Evolutionary conservation across 345 rosid species (phyloP), one percentile per base, ranked within the genome.

Genomic region (Linum usitatissimum): DNA sequence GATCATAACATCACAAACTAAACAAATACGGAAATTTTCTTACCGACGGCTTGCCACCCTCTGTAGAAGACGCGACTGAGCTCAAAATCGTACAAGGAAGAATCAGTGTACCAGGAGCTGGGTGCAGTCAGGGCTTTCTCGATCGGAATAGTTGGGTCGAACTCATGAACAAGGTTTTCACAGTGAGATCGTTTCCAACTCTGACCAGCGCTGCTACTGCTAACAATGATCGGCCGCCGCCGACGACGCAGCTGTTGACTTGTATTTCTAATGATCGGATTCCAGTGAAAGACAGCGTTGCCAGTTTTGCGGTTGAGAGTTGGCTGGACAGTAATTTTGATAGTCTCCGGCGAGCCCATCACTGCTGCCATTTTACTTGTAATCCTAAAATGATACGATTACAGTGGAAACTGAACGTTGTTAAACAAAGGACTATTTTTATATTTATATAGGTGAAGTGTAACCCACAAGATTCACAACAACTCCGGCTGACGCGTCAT

Each of bases 11-110:
- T 23, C 30, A 13, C 28, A 18, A 23, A 23, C 28, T 2, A 2
- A 23, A 23, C 1, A 23, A 23, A 23, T 2, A 23, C 28, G 38
- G 51, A 56, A 75, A n/a, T n/a, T n/a, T n/a, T n/a, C 85, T 49
- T 61, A 91, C 96, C 95, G 61, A 91, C 87, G 4, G 83, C 90
- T 71, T 83, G 90, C 96, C 98, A 91, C 59, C 92, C 92, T 72
- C 78, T 76, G 66, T 77, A 82, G 80, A 91, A 91, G 80, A 91
- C 77, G 13, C 72, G 81, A 57, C 79, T 74, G 64, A 91, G 81
- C 70, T 86, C 98, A 20, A 71, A 68, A 55, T 76, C 67, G 66
- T 78, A 67, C 57, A 91, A 81, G 2, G 79, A 74, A 30, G 85
- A 71, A 42, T 85, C 83, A n/a, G 83, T 85, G 69, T 85, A 91